Evolutionary conservation across 2,329 filamentous ascomycete genomes (phyloP).

Genomic region (Fusarium nurragi): DNA sequence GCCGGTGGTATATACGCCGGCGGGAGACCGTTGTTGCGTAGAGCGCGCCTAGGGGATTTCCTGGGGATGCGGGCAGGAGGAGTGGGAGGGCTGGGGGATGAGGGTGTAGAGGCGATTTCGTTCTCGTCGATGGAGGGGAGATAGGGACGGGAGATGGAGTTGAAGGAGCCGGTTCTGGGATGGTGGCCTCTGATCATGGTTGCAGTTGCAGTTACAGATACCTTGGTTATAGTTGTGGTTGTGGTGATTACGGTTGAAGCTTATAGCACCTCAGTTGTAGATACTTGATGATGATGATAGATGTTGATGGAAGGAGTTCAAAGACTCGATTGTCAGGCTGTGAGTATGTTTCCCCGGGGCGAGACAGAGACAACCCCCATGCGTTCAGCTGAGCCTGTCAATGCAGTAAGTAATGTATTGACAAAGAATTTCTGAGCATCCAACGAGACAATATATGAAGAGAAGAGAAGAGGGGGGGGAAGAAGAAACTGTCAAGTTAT

Average conservation of each 20-base stretch:
- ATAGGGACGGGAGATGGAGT: constrained; percentile 42
- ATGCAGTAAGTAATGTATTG: not conserved
- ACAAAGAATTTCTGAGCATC: not conserved
- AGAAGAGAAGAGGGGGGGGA: not conserved
- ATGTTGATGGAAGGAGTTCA: not conserved
- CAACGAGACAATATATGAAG: not conserved
- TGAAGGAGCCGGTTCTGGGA: constrained; percentile 21
- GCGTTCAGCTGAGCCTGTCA: constrained; percentile 11
- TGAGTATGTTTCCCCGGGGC: not conserved
- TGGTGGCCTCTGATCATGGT: constrained; percentile 36
- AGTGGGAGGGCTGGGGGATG: constrained; percentile 31
- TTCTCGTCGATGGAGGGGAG: constrained; percentile 54
- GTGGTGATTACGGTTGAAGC: not conserved
- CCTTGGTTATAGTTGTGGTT: not conserved
- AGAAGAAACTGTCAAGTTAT: constrained; percentile 6
- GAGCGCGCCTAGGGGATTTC: constrained; percentile 39
- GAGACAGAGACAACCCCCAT: constrained; percentile 8
- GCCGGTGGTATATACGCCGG: too few relatives aligned
- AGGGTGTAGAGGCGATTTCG: constrained; percentile 39
- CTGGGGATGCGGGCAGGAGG: constrained; percentile 45
- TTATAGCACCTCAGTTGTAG: constrained; percentile 6
- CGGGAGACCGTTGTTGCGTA: constrained; percentile 33
- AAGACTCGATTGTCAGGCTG: constrained; percentile 1
- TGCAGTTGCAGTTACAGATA: not conserved
- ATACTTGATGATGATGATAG: not conserved